Percentiles rank a stretch among this genome's conserved stretches.
These are phyloP conservation scores for Penicillium subrubescens DNA, from an alignment of 495 filamentous ascomycete species.

Conservation along the genomic window DNA sequence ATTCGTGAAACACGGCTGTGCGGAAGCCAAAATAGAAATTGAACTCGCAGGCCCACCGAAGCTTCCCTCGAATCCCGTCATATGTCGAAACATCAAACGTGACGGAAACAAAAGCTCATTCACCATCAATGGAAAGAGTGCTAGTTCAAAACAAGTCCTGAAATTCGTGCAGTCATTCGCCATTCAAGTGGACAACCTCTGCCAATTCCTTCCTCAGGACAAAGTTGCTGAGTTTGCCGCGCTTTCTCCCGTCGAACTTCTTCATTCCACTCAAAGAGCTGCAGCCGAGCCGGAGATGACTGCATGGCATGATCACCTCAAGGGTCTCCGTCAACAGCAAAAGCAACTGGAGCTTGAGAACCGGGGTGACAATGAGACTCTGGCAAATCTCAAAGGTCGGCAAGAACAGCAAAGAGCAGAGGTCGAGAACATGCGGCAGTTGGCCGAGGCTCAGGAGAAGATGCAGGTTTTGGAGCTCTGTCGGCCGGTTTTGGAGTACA, in stretches of 20 bases:
- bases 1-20: slow-evolving; percentile 88
- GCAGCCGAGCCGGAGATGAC: slow-evolving; percentile 81
- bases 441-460: slow-evolving; percentile 64
- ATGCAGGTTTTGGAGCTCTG: slow-evolving; percentile 67
- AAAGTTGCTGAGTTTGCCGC: slow-evolving; percentile 93
- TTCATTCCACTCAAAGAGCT: slow-evolving; percentile 82
- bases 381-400: slow-evolving; percentile 67
- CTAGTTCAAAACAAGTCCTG: slow-evolving; percentile 60
- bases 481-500: slow-evolving; percentile 67
- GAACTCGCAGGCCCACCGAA: slow-evolving; percentile 67
- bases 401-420: slow-evolving; percentile 80
- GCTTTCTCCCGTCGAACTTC: slow-evolving; percentile 79
- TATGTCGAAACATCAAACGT: slow-evolving; percentile 73
- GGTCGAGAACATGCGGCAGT: slow-evolving; percentile 78
- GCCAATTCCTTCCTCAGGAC: slow-evolving; percentile 96
- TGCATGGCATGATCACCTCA: slow-evolving; percentile 74
- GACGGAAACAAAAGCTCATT: slow-evolving; percentile 80
- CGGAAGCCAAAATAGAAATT: slow-evolving; percentile 82
- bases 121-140: slow-evolving; percentile 64
- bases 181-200: slow-evolving; percentile 97
- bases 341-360: slow-evolving; percentile 63
- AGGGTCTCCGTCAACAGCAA: slow-evolving; percentile 67
- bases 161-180: slow-evolving; percentile 66
- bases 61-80: slow-evolving; percentile 62
- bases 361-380: slow-evolving; percentile 57